Percentiles rank a stretch among this genome's conserved stretches.
Evolutionary conservation across 176 grass and related monocot species (phyloP).

Genomic region (Avena sativa): DNA sequence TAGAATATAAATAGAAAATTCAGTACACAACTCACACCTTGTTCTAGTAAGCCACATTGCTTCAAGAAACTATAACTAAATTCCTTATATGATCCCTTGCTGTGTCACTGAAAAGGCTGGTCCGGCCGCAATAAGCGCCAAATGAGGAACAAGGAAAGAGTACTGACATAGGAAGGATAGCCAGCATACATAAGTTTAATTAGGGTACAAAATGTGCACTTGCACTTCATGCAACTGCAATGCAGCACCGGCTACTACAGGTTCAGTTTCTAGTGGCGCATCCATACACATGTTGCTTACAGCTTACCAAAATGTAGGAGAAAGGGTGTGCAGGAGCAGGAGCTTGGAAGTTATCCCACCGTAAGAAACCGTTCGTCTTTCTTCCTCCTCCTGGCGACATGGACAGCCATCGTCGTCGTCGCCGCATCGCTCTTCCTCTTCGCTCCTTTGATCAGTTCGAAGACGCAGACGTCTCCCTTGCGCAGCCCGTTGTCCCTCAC

Average conservation of each 20-base stretch:
- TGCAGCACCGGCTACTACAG: neutral
- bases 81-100: neutral
- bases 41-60: too few relatives aligned
- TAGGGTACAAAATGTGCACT: neutral
- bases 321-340: neutral
- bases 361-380: neutral
- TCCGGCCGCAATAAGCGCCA: neutral
- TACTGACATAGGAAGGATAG: neutral
- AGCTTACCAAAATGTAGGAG: neutral
- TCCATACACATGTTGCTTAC: neutral
- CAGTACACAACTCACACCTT: too few relatives aligned
- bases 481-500: constrained; percentile 27
- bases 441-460: constrained; percentile 42
- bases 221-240: neutral
- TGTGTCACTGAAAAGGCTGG: neutral
- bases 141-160: neutral
- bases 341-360: neutral
- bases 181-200: neutral
- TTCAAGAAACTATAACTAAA: neutral
- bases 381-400: constrained; percentile 36
- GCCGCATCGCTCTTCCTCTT: neutral
- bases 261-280: constrained; percentile 5
- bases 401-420: constrained; percentile 29
- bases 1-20: too few relatives aligned
- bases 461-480: constrained; percentile 37